Evolutionary conservation across 2,329 filamentous ascomycete species (phyloP).

Genomic region (Trichophaea hybrida): DNA sequence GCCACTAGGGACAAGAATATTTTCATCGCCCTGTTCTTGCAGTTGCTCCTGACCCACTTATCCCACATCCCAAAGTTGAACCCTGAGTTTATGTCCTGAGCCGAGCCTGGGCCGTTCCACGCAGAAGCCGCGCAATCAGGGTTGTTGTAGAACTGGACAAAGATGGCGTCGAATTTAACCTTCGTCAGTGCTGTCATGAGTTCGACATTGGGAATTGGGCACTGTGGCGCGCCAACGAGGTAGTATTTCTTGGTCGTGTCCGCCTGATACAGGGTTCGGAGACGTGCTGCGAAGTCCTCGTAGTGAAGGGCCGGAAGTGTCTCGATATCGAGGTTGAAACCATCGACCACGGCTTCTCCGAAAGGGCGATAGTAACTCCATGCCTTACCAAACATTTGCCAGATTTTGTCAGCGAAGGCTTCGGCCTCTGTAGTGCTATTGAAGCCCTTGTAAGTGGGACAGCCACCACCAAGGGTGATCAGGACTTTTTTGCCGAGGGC

Average conservation of each 20-base stretch:
- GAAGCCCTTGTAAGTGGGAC: slow-evolving; percentile 42
- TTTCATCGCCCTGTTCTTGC: slow-evolving; percentile 42
- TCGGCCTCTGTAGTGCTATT: slow-evolving; percentile 38
- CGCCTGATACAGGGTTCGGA: slow-evolving; percentile 42
- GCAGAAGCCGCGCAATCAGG: slow-evolving; percentile 43
- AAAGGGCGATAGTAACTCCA: slow-evolving; percentile 44
- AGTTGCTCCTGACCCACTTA: slow-evolving; percentile 45
- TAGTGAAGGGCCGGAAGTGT: slow-evolving; percentile 43
- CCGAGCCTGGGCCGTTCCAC: slow-evolving; percentile 33
- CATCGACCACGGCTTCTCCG: slow-evolving; percentile 50
- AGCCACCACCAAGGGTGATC: slow-evolving; percentile 56
- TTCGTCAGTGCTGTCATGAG: slow-evolving; percentile 34
- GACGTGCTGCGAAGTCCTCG: slow-evolving; percentile 43
- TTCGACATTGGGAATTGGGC: slow-evolving; percentile 44
- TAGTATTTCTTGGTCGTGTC: slow-evolving; percentile 39
- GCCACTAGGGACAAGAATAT: slow-evolving; percentile 1
- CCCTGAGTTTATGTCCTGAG: slow-evolving; percentile 8
- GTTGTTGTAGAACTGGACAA: slow-evolving; percentile 57
- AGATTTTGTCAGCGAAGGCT: slow-evolving; percentile 47
- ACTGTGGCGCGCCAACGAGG: slow-evolving; percentile 54
- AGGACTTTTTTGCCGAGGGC: slow-evolving; percentile 52
- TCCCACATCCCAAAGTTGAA: slow-evolving; percentile 40
- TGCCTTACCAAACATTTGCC: slow-evolving; percentile 49
- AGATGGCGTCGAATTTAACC: slow-evolving; percentile 46
- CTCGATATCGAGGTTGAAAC: slow-evolving; percentile 67